Evolutionary conservation across 2,329 filamentous ascomycete genomes (phyloP).

Genomic region (Diaporthe caulivora): DNA sequence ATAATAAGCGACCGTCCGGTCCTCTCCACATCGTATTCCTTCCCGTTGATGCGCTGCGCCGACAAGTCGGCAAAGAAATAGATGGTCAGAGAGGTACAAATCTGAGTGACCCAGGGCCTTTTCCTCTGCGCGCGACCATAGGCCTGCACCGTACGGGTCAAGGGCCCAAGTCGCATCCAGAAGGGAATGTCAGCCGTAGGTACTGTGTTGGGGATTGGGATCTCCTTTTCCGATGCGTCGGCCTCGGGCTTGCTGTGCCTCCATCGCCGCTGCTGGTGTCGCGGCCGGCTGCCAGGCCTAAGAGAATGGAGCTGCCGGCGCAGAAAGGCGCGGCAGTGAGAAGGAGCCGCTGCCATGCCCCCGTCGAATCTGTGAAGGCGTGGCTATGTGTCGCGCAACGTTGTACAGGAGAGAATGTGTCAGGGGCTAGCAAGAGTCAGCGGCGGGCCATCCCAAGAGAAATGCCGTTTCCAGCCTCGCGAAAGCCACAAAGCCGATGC

Average conservation of each 20-base stretch:
- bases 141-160: conserved; percentile 64
- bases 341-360: conserved; percentile 43
- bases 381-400: not conserved
- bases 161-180: conserved; percentile 69
- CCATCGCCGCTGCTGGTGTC: conserved; percentile 46
- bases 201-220: conserved; percentile 58
- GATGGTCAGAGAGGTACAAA: conserved; percentile 80
- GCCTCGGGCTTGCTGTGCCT: conserved; percentile 44
- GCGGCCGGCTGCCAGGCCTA: conserved; percentile 37
- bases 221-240: conserved; percentile 43
- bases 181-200: conserved; percentile 54
- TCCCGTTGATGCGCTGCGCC: conserved; percentile 76
- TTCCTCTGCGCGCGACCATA: conserved; percentile 80
- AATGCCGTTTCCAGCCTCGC: conserved; percentile 18
- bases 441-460: not conserved
- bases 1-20: conserved; percentile 81
- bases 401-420: not conserved
- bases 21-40: conserved; percentile 75
- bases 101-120: conserved; percentile 83
- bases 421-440: not conserved
- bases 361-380: not conserved
- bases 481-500: conserved; percentile 32
- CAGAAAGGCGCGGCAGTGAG: conserved; percentile 44
- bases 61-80: conserved; percentile 83
- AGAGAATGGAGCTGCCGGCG: conserved; percentile 46